Evolutionary conservation across 176 grass and related monocot species (phyloP).

Genomic region (Avena sativa): DNA sequence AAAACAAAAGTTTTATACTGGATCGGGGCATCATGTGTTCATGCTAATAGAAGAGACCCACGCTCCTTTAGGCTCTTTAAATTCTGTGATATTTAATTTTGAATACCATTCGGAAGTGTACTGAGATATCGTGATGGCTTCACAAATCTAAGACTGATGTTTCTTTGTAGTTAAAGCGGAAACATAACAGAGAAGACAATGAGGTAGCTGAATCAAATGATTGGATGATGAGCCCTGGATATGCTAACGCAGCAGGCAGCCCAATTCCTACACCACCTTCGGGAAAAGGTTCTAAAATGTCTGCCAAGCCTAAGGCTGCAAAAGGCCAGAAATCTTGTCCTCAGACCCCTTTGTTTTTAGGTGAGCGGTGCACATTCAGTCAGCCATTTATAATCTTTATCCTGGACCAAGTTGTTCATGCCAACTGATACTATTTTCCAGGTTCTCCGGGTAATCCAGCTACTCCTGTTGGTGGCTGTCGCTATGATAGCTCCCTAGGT

Average conservation of each 20-base stretch:
- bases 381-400: conserved; percentile 13
- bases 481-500: conserved; percentile 89
- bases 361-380: conserved; percentile 52
- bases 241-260: conserved; percentile 46
- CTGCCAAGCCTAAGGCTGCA: conserved; percentile 45
- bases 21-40: too few relatives aligned
- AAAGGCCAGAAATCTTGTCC: conserved; percentile 71
- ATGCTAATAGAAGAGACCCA: too few relatives aligned
- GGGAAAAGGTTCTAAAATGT: conserved; percentile 60
- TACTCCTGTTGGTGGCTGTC: conserved; percentile 66
- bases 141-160: conserved; percentile 12
- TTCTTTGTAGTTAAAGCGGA: conserved; percentile 63
- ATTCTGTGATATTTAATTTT: not conserved
- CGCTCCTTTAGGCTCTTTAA: too few relatives aligned
- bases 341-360: conserved; percentile 60
- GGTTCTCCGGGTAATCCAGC: conserved; percentile 68
- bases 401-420: conserved; percentile 15
- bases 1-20: too few relatives aligned
- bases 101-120: not conserved
- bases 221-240: conserved; percentile 66
- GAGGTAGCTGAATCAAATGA: conserved; percentile 62
- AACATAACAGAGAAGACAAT: conserved; percentile 51
- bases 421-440: conserved; percentile 45
- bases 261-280: conserved; percentile 65
- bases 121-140: not conserved